Percentiles rank a stretch among this genome's conserved stretches.
These are phyloP conservation scores for Naganishia cerealis DNA, from an alignment of 1,284 basidiomycete species.

Conservation along the genomic window DNA sequence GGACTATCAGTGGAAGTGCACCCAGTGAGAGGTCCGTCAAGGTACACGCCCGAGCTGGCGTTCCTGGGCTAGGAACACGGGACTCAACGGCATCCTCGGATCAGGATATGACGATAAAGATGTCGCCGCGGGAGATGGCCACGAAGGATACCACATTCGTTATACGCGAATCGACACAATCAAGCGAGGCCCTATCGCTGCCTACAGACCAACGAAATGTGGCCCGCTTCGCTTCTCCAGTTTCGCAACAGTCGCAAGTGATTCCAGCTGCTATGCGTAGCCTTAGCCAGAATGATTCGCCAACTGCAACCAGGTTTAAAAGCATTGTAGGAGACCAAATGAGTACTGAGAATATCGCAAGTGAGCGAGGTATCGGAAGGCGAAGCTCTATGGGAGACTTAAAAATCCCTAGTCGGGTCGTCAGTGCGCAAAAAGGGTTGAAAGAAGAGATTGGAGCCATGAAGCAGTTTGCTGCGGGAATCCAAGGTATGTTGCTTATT, in stretches of 20 bases:
- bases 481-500: slow-evolving; percentile 22
- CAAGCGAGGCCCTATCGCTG: not conserved
- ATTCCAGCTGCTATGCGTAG: slow-evolving; percentile 6
- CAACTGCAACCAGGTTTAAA: slow-evolving; percentile 7
- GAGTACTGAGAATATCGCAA: not conserved
- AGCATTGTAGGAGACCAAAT: not conserved
- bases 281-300: slow-evolving; percentile 26
- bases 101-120: not conserved
- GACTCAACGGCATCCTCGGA: not conserved
- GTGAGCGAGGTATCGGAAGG: slow-evolving; percentile 6
- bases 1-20: slow-evolving; percentile 25
- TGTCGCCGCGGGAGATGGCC: not conserved
- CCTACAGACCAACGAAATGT: not conserved
- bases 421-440: slow-evolving; percentile 33
- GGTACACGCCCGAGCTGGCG: not conserved
- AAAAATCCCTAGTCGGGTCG: slow-evolving; percentile 34
- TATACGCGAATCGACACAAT: not conserved
- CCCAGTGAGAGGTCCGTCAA: not conserved
- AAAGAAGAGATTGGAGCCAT: slow-evolving; percentile 29
- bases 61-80: not conserved
- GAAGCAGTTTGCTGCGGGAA: slow-evolving; percentile 30
- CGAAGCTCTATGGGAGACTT: slow-evolving; percentile 32
- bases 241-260: not conserved
- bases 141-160: not conserved
- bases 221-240: not conserved